These are phyloP conservation scores for Cryptococcus wingfieldii DNA, from an alignment of 1,284 basidiomycete genomes.

Conservation along the genomic window DNA sequence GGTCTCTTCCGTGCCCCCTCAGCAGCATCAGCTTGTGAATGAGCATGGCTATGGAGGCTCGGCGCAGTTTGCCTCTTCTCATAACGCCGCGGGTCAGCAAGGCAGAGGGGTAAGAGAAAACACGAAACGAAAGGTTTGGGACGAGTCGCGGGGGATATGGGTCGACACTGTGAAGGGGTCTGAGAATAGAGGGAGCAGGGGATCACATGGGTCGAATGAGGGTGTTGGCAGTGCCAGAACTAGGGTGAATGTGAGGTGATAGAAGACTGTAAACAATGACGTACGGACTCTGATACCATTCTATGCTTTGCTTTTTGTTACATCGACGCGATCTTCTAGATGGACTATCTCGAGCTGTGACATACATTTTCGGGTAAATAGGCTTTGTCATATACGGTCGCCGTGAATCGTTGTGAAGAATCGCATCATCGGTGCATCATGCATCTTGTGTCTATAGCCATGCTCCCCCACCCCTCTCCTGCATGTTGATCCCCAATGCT, in stretches of 20 bases:
- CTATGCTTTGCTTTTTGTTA: no score
- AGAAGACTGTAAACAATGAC: no score
- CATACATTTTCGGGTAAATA: not conserved
- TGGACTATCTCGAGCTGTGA: no score
- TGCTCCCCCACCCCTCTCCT: no score
- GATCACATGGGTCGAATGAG: not conserved
- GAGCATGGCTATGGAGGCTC: not conserved
- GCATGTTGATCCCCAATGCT: no score
- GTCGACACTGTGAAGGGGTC: not conserved
- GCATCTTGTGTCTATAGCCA: no score
- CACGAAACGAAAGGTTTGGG: slow-evolving; percentile 8
- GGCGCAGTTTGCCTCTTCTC: not conserved
- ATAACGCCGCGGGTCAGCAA: not conserved
- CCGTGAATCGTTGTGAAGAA: not conserved
- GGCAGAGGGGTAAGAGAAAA: slow-evolving; percentile 9
- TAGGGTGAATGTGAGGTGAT: slow-evolving; percentile 9
- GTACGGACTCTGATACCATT: no score
- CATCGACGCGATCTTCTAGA: no score
- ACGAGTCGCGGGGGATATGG: slow-evolving; percentile 11
- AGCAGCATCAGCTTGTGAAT: not conserved
- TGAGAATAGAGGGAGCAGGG: no score
- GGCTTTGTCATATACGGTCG: not conserved
- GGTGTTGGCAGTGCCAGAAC: slow-evolving; percentile 20
- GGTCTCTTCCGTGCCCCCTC: not conserved
- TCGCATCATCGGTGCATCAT: not conserved